phyloP scores from a whole-genome alignment of 83 land plant genomes.

The Isoetes engelmannii region DNA sequence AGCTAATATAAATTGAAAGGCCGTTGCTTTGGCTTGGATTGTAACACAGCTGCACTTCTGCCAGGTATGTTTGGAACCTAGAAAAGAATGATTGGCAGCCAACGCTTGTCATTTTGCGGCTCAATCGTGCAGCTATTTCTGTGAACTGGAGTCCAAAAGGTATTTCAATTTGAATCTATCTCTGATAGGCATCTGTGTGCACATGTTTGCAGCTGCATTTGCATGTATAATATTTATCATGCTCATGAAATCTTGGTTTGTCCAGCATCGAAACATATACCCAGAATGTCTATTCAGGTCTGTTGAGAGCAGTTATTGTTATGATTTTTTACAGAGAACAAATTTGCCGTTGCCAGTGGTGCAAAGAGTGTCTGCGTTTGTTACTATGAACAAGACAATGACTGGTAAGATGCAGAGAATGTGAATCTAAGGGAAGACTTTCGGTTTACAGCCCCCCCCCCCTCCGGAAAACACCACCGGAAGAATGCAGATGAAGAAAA shows the following conservation, averaged over 20 bases:
- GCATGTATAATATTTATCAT: neutral
- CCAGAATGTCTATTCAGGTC: no score
- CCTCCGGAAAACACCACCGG: no score
- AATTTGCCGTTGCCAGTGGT: slow-evolving; percentile 99
- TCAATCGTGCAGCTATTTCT: slow-evolving; percentile 97
- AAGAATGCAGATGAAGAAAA: no score
- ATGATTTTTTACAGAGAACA: slow-evolving; percentile 61
- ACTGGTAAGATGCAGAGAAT: slow-evolving; percentile 48
- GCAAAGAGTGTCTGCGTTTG: slow-evolving; percentile 96
- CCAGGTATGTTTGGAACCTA: slow-evolving; percentile 90
- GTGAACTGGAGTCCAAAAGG: slow-evolving; percentile 99
- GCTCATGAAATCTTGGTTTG: no score
- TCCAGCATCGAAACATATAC: no score
- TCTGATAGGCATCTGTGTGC: neutral
- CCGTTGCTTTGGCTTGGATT: no score
- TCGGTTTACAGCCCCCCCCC: no score
- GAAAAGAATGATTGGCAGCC: slow-evolving; percentile 85
- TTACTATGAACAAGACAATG: slow-evolving; percentile 97
- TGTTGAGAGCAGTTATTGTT: neutral
- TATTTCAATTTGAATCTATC: slow-evolving; percentile 1
- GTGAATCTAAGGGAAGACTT: no score
- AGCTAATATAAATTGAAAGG: no score
- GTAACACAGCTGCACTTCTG: neutral
- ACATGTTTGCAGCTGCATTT: neutral
- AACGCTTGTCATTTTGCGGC: slow-evolving; percentile 85